These are phyloP conservation scores for Camillea tinctor DNA, from an alignment of 2,329 filamentous ascomycete species.

Conservation along the genomic window DNA sequence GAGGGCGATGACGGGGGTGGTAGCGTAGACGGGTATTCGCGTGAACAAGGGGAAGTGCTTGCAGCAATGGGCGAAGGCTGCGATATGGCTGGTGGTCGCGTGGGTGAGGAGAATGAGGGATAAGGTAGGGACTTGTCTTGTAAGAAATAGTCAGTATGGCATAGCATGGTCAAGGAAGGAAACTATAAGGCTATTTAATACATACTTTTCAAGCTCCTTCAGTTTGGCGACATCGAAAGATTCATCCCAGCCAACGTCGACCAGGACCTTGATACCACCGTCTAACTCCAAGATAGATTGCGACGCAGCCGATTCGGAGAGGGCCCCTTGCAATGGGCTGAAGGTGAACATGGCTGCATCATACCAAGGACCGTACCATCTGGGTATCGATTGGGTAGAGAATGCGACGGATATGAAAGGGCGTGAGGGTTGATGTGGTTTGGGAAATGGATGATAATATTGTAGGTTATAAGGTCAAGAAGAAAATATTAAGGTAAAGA, in stretches of 20 bases:
- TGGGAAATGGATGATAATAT: not conserved
- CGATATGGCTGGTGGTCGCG: constrained; percentile 86
- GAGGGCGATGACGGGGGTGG: constrained; percentile 86
- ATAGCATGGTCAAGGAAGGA: constrained; percentile 6
- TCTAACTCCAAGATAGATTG: constrained; percentile 97
- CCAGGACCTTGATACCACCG: constrained; percentile 90
- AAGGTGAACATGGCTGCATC: constrained; percentile 83
- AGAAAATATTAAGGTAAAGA: too few relatives aligned
- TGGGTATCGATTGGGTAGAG: not conserved
- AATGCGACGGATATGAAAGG: not conserved
- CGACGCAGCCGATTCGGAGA: constrained; percentile 80
- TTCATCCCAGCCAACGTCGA: constrained; percentile 96
- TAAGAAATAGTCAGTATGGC: constrained; percentile 19
- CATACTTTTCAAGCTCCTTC: constrained; percentile 84
- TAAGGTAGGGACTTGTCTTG: constrained; percentile 82
- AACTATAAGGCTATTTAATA: constrained; percentile 10
- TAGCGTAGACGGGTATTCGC: constrained; percentile 92
- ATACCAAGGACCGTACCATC: constrained; percentile 18
- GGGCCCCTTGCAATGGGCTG: constrained; percentile 86
- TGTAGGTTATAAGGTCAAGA: too few relatives aligned
- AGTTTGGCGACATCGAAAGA: constrained; percentile 80
- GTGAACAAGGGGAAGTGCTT: constrained; percentile 92
- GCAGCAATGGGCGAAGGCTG: constrained; percentile 94
- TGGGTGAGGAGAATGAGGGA: constrained; percentile 94
- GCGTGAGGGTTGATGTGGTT: not conserved